A percentile compares a stretch with the other conserved stretches of the same genome.
Conservation (phyloP, 139 green algal species). For the Tetraselmis striata region DNA sequence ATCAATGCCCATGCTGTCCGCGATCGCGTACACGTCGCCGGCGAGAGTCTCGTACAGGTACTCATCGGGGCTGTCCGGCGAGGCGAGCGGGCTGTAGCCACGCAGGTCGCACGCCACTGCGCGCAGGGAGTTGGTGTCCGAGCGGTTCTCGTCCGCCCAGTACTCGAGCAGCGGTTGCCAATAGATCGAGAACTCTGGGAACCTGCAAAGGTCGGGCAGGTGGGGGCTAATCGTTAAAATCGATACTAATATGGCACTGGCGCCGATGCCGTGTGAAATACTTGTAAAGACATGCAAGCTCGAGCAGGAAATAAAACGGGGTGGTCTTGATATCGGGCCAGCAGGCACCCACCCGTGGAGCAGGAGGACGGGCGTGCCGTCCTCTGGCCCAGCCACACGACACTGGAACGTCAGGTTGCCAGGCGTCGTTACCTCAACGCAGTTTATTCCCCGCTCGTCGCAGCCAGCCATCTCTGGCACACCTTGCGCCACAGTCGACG, state of each 20-base stretch:
- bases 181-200: neutral
- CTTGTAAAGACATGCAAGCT: too few relatives aligned
- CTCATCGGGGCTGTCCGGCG: neutral
- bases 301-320: too few relatives aligned
- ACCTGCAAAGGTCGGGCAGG: too few relatives aligned
- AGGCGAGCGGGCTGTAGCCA: neutral
- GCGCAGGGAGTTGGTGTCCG: too few relatives aligned
- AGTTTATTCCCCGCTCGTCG: too few relatives aligned
- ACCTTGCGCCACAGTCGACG: too few relatives aligned
- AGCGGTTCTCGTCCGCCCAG: neutral
- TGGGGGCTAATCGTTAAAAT: too few relatives aligned
- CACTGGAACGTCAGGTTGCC: conserved; percentile 1
- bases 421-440: too few relatives aligned
- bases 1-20: neutral
- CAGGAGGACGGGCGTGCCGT: neutral
- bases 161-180: neutral
- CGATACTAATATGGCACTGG: too few relatives aligned
- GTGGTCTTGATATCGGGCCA: too few relatives aligned
- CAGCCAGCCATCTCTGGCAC: too few relatives aligned
- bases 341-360: neutral
- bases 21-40: neutral
- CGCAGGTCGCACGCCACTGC: conserved; percentile 1
- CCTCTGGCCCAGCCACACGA: neutral
- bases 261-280: too few relatives aligned
- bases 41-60: neutral